Base-by-base conservation (phyloP, 768 basidiomycete genomes). In the Pleurotus sapidus region DNA sequence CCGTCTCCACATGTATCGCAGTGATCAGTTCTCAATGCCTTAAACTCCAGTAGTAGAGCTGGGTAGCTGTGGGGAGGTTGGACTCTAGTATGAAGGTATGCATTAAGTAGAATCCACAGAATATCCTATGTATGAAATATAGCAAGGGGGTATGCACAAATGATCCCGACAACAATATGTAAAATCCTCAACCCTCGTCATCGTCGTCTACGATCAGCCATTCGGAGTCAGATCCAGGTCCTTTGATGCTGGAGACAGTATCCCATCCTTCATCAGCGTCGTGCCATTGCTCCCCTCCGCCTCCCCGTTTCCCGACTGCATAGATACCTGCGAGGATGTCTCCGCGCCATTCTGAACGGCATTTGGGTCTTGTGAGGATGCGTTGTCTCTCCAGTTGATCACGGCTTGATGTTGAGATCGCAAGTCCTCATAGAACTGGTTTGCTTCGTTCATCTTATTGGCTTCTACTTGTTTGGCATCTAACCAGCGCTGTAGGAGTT, bases 401-500 rank as follows among this genome's bases (percentile, higher is more conserved):
- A 83, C 82, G 5, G 83, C 78, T 61, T 88, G 81, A 64, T 87
- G 86, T 59, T 81, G 82, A 34, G 88, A 86, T 57, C 87, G 87
- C 86, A 93, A 87, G 63, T 88, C 86, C 69, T 94, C 91, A 65
- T 94, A 94, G 69, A 92, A 91, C 57, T 89, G 80, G 68, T 93
- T 93, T 12, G 89, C 93, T 64, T 91, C 91, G 72, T 98, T 98
- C 91, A 99, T 91, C 73, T 87, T 87, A 71, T 95, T 93, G 7
- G 90, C 96, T 65, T 95, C 95, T 11, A 80, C 75, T 68, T 97
- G 93, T 74, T 97, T 97, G 61, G 89, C 88, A 65, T 98, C 97
- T 7, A 98, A 80, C 96, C 97, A 99, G 15, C 96, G 88, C 69
- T 97, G 94, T 1, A 98, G 80, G 24, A 99, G 84, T 65, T 93